A percentile compares a stretch with the other conserved stretches of the same genome.
phyloP scores from a whole-genome alignment of 2,329 filamentous ascomycete genomes.

The Ambrosiella xylebori region DNA sequence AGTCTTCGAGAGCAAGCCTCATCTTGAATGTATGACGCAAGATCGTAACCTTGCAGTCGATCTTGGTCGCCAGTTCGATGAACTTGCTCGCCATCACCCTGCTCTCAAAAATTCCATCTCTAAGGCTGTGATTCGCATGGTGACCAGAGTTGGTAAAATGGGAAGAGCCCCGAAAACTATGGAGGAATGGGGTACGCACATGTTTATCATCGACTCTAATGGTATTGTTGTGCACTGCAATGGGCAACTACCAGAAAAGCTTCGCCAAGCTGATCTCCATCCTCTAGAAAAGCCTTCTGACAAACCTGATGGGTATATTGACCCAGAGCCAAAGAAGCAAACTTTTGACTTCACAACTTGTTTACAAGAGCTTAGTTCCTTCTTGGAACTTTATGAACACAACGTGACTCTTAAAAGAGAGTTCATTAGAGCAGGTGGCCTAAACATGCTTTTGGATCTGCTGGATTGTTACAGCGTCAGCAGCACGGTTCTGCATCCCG shows the following conservation, averaged over 20 bases:
- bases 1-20: constrained; percentile 84
- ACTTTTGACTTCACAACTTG: constrained; percentile 10
- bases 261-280: constrained; percentile 13
- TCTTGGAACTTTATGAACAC: constrained; percentile 56
- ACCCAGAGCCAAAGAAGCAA: background rate
- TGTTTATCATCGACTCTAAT: constrained; percentile 45
- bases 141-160: constrained; percentile 60
- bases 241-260: constrained; percentile 21
- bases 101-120: constrained; percentile 63
- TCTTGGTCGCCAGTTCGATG: constrained; percentile 77
- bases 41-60: constrained; percentile 53
- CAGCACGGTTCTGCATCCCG: constrained; percentile 37
- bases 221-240: constrained; percentile 37
- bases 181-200: constrained; percentile 59
- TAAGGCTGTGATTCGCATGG: constrained; percentile 75
- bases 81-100: constrained; percentile 86
- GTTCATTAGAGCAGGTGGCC: constrained; percentile 64
- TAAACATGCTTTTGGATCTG: constrained; percentile 71
- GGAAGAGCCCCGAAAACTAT: constrained; percentile 52
- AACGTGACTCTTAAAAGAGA: constrained; percentile 54
- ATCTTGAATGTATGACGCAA: constrained; percentile 67
- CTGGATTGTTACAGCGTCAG: constrained; percentile 67
- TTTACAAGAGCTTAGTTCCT: constrained; percentile 39
- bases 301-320: background rate
- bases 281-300: constrained; percentile 2